Conservation (phyloP, 164 flowering plant genomes). For the Sextonia rubra region DNA sequence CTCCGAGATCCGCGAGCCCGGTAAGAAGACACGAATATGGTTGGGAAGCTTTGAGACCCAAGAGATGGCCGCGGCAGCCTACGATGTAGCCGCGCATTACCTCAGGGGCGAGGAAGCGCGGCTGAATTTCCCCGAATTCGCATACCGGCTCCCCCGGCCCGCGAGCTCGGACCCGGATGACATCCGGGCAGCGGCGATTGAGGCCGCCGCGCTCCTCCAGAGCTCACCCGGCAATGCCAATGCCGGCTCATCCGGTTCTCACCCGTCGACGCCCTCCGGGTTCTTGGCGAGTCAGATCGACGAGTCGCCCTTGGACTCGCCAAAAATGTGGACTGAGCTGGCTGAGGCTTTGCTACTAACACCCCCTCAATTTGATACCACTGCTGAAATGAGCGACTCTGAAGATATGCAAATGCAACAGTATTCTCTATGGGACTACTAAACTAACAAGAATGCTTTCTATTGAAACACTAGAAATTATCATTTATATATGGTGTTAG, state of each 20-base stretch:
- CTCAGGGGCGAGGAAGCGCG: conserved; percentile 31
- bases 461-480: too few species aligned
- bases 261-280: conserved; percentile 15
- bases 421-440: conserved; percentile 33
- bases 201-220: conserved; percentile 21
- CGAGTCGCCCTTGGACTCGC: conserved; percentile 60
- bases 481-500: too few species aligned
- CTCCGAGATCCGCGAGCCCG: conserved; percentile 54
- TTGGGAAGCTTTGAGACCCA: conserved; percentile 48
- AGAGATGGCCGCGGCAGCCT: conserved; percentile 54
- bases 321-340: conserved; percentile 51
- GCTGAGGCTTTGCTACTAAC: conserved; percentile 15
- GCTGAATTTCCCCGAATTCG: conserved; percentile 49
- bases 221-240: neutral
- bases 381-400: conserved; percentile 17
- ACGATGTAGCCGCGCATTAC: conserved; percentile 45
- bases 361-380: conserved; percentile 1
- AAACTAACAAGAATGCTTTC: neutral
- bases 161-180: conserved; percentile 29
- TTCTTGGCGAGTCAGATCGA: conserved; percentile 47
- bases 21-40: conserved; percentile 49
- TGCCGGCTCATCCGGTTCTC: neutral
- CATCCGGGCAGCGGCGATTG: conserved; percentile 36
- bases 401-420: conserved; percentile 21
- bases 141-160: conserved; percentile 31